phyloP scores from a whole-genome alignment of 2,329 filamentous ascomycete genomes.

The Aspergillus sp. region DNA sequence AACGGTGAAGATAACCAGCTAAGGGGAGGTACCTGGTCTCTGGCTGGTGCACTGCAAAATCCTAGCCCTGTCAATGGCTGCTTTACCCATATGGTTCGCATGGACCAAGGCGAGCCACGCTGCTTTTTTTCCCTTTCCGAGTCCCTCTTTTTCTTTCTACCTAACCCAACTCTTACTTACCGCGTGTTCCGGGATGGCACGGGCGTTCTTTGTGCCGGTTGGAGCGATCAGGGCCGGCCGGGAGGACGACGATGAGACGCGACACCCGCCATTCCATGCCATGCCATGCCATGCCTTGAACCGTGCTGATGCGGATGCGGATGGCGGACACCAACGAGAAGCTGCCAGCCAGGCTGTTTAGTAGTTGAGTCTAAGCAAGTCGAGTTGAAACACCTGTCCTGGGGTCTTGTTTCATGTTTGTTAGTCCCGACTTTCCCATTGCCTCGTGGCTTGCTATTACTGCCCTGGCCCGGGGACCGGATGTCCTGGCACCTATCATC shows the following conservation, averaged over 20 bases:
- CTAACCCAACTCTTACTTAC: not conserved
- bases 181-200: constrained; percentile 5
- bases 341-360: not conserved
- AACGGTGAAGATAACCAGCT: constrained; percentile 3
- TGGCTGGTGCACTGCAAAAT: not conserved
- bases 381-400: constrained; percentile 4
- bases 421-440: not conserved
- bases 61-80: constrained; percentile 1
- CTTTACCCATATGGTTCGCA: constrained; percentile 3
- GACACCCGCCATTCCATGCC: not conserved
- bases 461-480: not conserved
- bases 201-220: not conserved
- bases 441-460: not conserved
- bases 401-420: constrained; percentile 1
- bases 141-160: not conserved
- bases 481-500: not conserved
- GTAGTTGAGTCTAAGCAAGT: not conserved
- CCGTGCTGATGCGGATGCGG: not conserved
- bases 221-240: not conserved
- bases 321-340: not conserved
- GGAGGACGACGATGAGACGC: not conserved
- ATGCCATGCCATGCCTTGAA: not conserved
- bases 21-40: not conserved
- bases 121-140: not conserved
- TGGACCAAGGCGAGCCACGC: constrained; percentile 6